Conservation (phyloP, 2,329 filamentous ascomycete genomes). For the Neocucurbitaria cava region DNA sequence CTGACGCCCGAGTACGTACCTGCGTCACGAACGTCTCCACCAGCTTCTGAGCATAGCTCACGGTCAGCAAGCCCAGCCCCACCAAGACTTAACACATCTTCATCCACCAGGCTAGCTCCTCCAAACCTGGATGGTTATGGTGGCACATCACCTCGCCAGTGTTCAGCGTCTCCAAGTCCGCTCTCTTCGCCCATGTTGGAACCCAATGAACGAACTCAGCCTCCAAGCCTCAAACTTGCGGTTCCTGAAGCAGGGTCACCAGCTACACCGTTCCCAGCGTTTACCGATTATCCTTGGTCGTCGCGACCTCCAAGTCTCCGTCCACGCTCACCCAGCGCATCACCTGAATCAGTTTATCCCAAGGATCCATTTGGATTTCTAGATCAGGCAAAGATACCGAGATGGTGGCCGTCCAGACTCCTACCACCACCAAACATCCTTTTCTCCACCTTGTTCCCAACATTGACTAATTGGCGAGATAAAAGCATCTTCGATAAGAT, state of each 20-base stretch:
- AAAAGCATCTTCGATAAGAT: constrained; percentile 87
- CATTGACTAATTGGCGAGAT: constrained; percentile 78
- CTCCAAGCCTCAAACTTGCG: constrained; percentile 49
- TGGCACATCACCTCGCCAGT: constrained; percentile 20
- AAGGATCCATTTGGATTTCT: constrained; percentile 52
- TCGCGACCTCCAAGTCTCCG: constrained; percentile 63
- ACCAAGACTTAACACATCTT: constrained; percentile 26
- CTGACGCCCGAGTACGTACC: constrained; percentile 26
- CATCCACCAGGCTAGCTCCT: constrained; percentile 42
- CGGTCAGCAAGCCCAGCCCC: constrained; percentile 36
- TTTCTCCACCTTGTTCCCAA: constrained; percentile 81
- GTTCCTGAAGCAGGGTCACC: constrained; percentile 53
- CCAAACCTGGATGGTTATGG: constrained; percentile 46
- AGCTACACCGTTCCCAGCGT: constrained; percentile 72
- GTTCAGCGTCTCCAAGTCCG: constrained; percentile 30
- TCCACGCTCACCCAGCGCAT: constrained; percentile 60
- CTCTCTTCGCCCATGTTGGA: constrained; percentile 38
- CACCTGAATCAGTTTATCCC: constrained; percentile 58
- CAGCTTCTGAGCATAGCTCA: constrained; percentile 40
- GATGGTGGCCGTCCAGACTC: constrained; percentile 82
- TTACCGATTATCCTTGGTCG: constrained; percentile 61
- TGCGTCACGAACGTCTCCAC: constrained; percentile 49
- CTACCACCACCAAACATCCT: constrained; percentile 77
- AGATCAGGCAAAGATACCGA: constrained; percentile 56
- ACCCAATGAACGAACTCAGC: constrained; percentile 28